Evolutionary conservation across 495 filamentous ascomycete genomes (phyloP).

Genomic region (Lentithecium fluviatile): DNA sequence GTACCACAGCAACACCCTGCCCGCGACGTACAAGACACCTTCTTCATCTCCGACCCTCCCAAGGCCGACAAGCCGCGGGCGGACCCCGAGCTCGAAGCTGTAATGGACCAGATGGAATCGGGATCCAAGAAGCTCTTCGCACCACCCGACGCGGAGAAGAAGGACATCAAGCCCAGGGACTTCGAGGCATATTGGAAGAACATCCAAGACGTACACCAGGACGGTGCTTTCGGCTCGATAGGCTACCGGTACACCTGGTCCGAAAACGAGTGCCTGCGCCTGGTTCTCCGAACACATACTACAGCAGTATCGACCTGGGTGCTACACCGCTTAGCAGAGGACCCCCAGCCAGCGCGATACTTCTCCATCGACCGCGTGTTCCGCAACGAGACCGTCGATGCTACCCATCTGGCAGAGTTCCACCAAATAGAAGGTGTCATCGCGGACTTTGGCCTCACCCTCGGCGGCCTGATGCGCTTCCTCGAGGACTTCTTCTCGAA

Average conservation of each 20-base stretch:
- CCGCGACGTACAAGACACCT: slow-evolving; percentile 94
- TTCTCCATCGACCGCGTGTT: slow-evolving; percentile 99
- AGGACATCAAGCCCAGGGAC: slow-evolving; percentile 48
- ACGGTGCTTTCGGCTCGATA: slow-evolving; percentile 87
- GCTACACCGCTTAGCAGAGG: slow-evolving; percentile 81
- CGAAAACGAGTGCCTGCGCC: slow-evolving; percentile 78
- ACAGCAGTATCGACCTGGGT: slow-evolving; percentile 85
- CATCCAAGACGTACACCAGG: slow-evolving; percentile 74
- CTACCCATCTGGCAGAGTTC: slow-evolving; percentile 96
- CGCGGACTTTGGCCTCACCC: slow-evolving; percentile 85
- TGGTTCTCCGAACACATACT: slow-evolving; percentile 94
- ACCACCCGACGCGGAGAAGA: slow-evolving; percentile 39
- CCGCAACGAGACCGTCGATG: slow-evolving; percentile 92
- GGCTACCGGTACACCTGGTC: slow-evolving; percentile 95
- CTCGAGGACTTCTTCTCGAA: slow-evolving; percentile 95
- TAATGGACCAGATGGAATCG: slow-evolving; percentile 43
- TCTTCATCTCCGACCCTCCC: slow-evolving; percentile 90
- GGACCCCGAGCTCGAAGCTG: slow-evolving; percentile 53
- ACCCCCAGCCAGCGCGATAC: slow-evolving; percentile 80
- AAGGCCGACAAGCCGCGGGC: slow-evolving; percentile 72
- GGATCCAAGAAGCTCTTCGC: slow-evolving; percentile 36
- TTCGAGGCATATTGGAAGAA: slow-evolving; percentile 87
- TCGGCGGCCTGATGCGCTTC: slow-evolving; percentile 93
- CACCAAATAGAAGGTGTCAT: slow-evolving; percentile 98
- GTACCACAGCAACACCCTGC: slow-evolving; percentile 97